Percentiles rank a stretch among this genome's conserved stretches.
Conservation (phyloP, 2,329 filamentous ascomycete genomes). For the Pseudocercospora crystallina region DNA sequence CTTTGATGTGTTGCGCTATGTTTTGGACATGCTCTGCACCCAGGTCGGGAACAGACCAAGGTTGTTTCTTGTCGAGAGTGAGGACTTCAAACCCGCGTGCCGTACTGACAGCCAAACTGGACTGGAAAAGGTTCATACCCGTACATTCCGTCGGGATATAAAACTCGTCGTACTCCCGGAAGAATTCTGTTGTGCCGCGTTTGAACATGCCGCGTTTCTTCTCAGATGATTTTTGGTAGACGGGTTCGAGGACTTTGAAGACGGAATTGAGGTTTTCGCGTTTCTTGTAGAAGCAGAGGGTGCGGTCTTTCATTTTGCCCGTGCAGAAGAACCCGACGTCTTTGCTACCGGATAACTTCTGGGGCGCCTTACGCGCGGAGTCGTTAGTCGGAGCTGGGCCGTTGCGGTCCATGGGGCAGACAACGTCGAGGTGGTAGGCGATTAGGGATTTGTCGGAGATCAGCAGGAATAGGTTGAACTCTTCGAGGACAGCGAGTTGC, state of each 20-base stretch:
- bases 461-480: conserved; percentile 88
- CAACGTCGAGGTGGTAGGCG: conserved; percentile 87
- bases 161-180: conserved; percentile 98
- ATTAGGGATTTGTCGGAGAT: conserved; percentile 89
- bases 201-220: conserved; percentile 71
- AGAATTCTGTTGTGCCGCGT: conserved; percentile 82
- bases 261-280: conserved; percentile 83
- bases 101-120: conserved; percentile 86
- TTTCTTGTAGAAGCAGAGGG: conserved; percentile 94
- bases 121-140: conserved; percentile 94
- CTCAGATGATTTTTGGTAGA: conserved; percentile 87
- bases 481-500: conserved; percentile 90
- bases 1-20: conserved; percentile 79
- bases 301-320: conserved; percentile 94
- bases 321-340: conserved; percentile 97
- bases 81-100: conserved; percentile 92
- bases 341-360: conserved; percentile 80
- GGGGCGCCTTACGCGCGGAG: conserved; percentile 79
- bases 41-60: conserved; percentile 88
- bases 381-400: conserved; percentile 53
- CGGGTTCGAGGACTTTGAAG: conserved; percentile 93
- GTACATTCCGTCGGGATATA: conserved; percentile 96
- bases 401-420: conserved; percentile 59
- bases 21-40: conserved; percentile 75
- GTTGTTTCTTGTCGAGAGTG: conserved; percentile 94